These are phyloP conservation scores for Curvularia spicifera DNA, from an alignment of 2,329 filamentous ascomycete species.

Conservation along the genomic window DNA sequence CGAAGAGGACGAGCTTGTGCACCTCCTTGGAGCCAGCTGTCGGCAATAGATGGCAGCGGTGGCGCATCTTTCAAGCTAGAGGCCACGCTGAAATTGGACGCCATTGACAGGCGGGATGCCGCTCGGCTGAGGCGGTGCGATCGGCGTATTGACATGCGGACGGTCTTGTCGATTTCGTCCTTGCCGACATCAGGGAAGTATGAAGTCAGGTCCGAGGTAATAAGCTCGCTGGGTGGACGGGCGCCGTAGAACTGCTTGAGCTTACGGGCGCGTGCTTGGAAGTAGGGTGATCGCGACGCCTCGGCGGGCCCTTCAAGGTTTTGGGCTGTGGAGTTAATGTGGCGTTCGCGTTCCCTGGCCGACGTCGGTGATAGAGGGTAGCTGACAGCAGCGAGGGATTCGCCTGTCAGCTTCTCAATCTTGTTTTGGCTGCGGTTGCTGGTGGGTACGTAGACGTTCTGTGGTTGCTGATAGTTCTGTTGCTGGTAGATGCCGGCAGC, in stretches of 20 bases:
- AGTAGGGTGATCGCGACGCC: conserved; percentile 42
- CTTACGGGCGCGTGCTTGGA: conserved; percentile 56
- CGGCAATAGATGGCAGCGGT: conserved; percentile 92
- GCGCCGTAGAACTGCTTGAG: conserved; percentile 88
- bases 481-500: conserved; percentile 90
- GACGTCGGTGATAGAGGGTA: conserved; percentile 86
- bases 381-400: conserved; percentile 83
- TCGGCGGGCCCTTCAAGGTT: conserved; percentile 55
- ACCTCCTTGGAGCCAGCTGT: conserved; percentile 78
- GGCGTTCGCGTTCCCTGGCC: conserved; percentile 68
- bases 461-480: conserved; percentile 74
- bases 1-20: conserved; percentile 57
- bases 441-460: conserved; percentile 62
- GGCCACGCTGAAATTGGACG: conserved; percentile 90
- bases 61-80: conserved; percentile 93
- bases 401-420: conserved; percentile 86
- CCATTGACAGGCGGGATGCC: conserved; percentile 89
- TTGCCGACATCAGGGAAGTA: conserved; percentile 96
- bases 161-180: conserved; percentile 94
- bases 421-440: conserved; percentile 85
- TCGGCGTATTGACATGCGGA: conserved; percentile 87
- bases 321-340: conserved; percentile 60
- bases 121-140: conserved; percentile 91
- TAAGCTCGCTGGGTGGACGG: conserved; percentile 93
- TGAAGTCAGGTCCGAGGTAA: conserved; percentile 92